phyloP scores from a whole-genome alignment of 2,329 filamentous ascomycete species.

The Aspergillus awamori region DNA sequence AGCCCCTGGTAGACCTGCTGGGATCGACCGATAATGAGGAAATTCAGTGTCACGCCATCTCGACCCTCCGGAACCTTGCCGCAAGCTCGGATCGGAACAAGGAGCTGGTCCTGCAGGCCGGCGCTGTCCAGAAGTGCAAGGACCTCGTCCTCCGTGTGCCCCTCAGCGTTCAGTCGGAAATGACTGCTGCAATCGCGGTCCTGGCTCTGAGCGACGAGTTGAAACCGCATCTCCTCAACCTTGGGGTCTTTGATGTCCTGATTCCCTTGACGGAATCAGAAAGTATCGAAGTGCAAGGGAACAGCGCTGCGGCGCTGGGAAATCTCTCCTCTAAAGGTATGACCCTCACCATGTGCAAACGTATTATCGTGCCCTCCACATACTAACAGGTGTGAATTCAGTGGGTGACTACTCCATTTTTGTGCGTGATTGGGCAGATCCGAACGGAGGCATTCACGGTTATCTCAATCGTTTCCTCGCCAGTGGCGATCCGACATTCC shows the following conservation, averaged over 20 bases:
- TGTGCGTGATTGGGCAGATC: conserved; percentile 88
- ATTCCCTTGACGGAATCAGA: conserved; percentile 94
- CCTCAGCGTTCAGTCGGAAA: conserved; percentile 93
- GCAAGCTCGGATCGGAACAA: conserved; percentile 98
- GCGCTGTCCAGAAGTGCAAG: conserved; percentile 98
- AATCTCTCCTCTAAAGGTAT: conserved; percentile 96
- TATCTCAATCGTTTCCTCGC: conserved; percentile 91
- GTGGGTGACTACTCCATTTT: conserved; percentile 97
- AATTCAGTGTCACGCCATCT: conserved; percentile 98
- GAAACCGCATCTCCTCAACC: conserved; percentile 84
- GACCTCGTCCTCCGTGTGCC: conserved; percentile 92
- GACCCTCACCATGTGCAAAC: conserved; percentile 20
- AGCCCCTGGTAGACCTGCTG: conserved; percentile 88
- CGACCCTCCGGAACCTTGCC: conserved; percentile 90
- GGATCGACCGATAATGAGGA: conserved; percentile 97
- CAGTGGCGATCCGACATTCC: conserved; percentile 94
- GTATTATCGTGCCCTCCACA: neutral
- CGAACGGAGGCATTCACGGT: conserved; percentile 91
- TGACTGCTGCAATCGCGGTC: conserved; percentile 99
- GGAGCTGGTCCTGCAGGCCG: conserved; percentile 92
- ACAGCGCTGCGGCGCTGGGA: conserved; percentile 92
- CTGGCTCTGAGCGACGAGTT: conserved; percentile 93
- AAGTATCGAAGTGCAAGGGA: conserved; percentile 97
- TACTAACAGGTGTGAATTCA: conserved; percentile 45
- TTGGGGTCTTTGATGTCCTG: conserved; percentile 94